These are phyloP conservation scores for Neurospora tetrasperma DNA, from an alignment of 495 filamentous ascomycete species.

Conservation along the genomic window DNA sequence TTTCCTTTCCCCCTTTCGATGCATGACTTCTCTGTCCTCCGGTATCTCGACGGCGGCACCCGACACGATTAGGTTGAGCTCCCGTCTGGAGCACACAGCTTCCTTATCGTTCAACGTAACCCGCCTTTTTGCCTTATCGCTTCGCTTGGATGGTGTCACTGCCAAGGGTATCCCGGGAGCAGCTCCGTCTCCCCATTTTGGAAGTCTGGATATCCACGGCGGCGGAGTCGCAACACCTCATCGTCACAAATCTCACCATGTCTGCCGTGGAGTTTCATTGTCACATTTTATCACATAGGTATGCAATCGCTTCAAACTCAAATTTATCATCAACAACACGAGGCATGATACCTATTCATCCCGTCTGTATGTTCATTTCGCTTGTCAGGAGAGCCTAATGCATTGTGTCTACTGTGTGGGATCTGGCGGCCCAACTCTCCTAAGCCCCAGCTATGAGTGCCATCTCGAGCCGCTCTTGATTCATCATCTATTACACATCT, in stretches of 20 bases:
- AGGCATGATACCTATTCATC: not conserved
- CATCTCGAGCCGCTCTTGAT: not conserved
- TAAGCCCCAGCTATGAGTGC: not conserved
- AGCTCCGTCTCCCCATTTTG: not conserved
- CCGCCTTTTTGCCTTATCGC: not conserved
- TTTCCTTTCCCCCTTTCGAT: not conserved
- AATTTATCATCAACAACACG: not conserved
- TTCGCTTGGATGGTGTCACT: not conserved
- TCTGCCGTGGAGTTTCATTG: not conserved
- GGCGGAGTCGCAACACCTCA: not conserved
- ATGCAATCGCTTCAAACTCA: not conserved
- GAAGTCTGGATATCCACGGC: not conserved
- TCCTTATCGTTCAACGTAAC: not conserved
- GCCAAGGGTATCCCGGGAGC: not conserved
- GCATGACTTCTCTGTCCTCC: not conserved
- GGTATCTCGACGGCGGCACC: not conserved
- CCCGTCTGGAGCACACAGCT: not conserved
- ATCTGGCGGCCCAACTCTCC: not conserved
- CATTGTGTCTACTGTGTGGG: not conserved
- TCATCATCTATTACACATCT: slow-evolving; percentile 10
- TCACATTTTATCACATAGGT: not conserved
- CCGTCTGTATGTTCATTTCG: not conserved
- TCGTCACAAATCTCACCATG: not conserved
- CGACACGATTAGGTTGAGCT: not conserved
- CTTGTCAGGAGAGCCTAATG: not conserved